Base-by-base conservation (phyloP, 106 monocot genomes). In the Iris macrosiphon region DNA sequence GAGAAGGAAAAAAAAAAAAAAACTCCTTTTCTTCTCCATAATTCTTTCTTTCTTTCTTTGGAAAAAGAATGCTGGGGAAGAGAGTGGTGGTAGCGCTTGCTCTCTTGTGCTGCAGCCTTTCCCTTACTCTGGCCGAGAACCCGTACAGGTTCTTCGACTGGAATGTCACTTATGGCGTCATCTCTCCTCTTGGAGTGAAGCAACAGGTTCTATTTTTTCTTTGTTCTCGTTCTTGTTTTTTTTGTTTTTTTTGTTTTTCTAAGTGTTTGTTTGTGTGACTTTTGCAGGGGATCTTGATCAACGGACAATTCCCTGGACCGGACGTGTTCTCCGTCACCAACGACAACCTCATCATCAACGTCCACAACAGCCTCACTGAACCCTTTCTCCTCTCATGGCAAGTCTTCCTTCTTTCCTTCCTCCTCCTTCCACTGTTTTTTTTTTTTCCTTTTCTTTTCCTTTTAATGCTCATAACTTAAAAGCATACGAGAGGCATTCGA, bases 261-360 rank as follows among this genome's bases (percentile, higher is more conserved):
- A 9, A 24, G 10, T 35, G 34, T 6, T 10, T 35, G 34, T 35
- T 4, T 35, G 4, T 35, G 34, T 35, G 4, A 35, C 34, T 4
- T 35, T 6, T 6, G 34, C 25, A 57, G 57, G 57, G 85, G 49
- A 91, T 91, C 30, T 47, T 91, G 71, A 91, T 91, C 63, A 91
- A 91, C 45, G 91, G 91, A 23, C 71, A 75, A 60, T 91, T 91
- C 57, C 85, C 91, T 8, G 91, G 91, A 34, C 91, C 85, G 10
- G 55, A 69, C 23, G 81, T 91, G 6, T 48, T 70, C 43, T 74
- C 78, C 0, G 77, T 75, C 33, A 92, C 91, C 24, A 92, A 92
- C 37, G 81, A 92, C 25, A 92, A 92, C 32, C 52, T 92, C 25
- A 76, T 92, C 48, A 73, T 85, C 59, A 92, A 85, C 52, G 91